These are phyloP conservation scores for Thielaviopsis cerberus DNA, from an alignment of 2,329 filamentous ascomycete species.

Conservation along the genomic window DNA sequence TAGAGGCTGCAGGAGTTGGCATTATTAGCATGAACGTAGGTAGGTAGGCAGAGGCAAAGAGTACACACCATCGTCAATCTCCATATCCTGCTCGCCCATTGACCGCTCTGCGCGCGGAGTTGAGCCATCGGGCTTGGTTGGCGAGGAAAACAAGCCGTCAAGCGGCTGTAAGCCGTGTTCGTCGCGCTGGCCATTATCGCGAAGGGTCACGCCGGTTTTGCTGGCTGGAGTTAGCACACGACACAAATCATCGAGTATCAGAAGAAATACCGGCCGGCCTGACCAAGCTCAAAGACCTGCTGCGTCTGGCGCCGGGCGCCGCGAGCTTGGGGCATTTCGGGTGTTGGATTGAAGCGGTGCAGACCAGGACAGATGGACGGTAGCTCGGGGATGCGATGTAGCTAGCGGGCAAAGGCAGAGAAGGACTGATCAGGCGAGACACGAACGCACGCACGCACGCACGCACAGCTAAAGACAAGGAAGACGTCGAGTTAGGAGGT, in stretches of 20 bases:
- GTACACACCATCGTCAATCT: constrained; percentile 21
- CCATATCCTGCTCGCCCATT: constrained; percentile 31
- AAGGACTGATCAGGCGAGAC: too few species aligned
- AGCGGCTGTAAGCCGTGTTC: constrained; percentile 83
- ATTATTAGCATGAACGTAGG: not conserved
- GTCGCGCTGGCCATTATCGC: constrained; percentile 64
- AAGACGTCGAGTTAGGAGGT: too few species aligned
- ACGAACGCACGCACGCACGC: too few species aligned
- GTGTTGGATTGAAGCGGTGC: too few species aligned
- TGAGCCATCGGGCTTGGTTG: constrained; percentile 32
- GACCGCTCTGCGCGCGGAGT: constrained; percentile 18
- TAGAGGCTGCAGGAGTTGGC: constrained; percentile 23
- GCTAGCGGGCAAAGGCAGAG: too few species aligned
- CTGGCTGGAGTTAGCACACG: constrained; percentile 26
- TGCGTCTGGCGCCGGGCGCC: constrained; percentile 8
- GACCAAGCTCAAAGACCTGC: constrained; percentile 18
- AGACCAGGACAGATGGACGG: too few species aligned
- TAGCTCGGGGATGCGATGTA: too few species aligned
- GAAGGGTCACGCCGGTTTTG: constrained; percentile 72
- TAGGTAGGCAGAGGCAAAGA: constrained; percentile 6
- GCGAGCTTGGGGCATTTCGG: constrained; percentile 7
- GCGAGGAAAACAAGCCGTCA: constrained; percentile 76
- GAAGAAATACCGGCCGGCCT: constrained; percentile 21
- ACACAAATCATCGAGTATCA: not conserved
- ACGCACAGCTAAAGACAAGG: too few species aligned